Evolutionary conservation across 2,329 filamentous ascomycete genomes (phyloP), one percentile per base, ranked within the genome.

Genomic region (Pseudogymnoascus sp.): DNA sequence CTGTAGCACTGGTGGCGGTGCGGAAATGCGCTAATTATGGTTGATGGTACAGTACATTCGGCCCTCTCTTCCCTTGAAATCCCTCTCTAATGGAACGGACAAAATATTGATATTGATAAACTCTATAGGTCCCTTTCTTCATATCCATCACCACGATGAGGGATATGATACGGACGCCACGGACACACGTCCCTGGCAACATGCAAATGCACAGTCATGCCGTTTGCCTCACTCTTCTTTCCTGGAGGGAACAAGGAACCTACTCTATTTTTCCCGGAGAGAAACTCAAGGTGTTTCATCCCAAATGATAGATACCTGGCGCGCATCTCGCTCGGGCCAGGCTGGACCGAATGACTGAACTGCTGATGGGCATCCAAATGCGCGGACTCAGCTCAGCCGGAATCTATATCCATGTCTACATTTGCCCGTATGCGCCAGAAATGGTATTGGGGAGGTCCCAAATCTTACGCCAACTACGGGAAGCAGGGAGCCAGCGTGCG

Each of bases 1-100:
- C 47, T 54, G 47, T 54, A 54, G 47, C 47, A 54, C 47, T 54
- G 28, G 47, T 54, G 28, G 47, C n/a, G 47, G 47, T 54, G 47
- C 47, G 47, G 47, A 32, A 54, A 16, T 54, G 47, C 47, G 47
- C 28, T 54, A 54, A 54, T 54, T 54, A 54, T 25, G 22, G 22
- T 6, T 14, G 22, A 43, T n/a, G n/a, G 39, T 47, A 22, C 41
- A n/a, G 22, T 47, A 47, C 22, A 25, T 47, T n/a, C 22, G 22
- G 22, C 41, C 6, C 41, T 47, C 20, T 47, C 34, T 39, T 12
- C 12, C 43, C 43, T 28, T 54, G n/a, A 54, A 54, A 54, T 54
- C 43, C 41, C 41, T 47, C 41, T 47, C 41, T 9, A 47, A 47
- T 20, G 41, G 28, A 32, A 32, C 9, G 6, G 20, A 16, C 14